Percentiles rank a stretch among this genome's conserved stretches.
Conservation (phyloP, 2,329 filamentous ascomycete genomes). For the Aureobasidium lini region DNA sequence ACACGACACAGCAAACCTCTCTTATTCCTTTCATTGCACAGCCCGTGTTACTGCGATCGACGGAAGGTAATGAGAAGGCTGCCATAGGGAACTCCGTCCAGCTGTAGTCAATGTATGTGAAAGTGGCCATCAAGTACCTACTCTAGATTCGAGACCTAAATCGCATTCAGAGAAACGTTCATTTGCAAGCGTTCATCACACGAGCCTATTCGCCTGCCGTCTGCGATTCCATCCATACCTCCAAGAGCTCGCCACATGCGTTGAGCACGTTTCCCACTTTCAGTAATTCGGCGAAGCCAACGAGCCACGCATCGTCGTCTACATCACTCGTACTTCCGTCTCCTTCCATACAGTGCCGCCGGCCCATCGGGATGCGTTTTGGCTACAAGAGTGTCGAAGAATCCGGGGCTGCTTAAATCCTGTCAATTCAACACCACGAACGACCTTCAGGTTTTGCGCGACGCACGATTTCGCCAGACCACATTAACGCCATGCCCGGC, state of each 20-base stretch:
- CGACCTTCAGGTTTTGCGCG: background rate
- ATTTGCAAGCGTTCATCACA: background rate
- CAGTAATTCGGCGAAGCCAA: background rate
- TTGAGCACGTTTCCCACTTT: background rate
- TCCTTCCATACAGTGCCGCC: background rate
- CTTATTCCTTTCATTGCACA: background rate
- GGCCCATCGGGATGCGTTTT: slow-evolving; percentile 1
- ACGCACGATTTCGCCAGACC: background rate
- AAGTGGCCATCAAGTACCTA: background rate
- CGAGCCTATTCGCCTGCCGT: background rate
- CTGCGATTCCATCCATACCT: background rate
- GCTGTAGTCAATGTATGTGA: slow-evolving; percentile 8
- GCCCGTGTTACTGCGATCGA: background rate
- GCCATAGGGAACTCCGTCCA: background rate
- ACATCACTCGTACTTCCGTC: background rate
- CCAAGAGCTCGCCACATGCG: background rate
- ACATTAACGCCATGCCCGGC: background rate
- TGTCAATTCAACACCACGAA: background rate
- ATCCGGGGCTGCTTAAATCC: slow-evolving; percentile 7
- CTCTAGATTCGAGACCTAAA: background rate
- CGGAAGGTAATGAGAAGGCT: background rate
- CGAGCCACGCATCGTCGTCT: background rate
- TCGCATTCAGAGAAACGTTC: slow-evolving; percentile 7
- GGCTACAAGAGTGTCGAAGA: background rate
- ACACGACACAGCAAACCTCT: background rate